These are phyloP conservation scores for Byssoonygena ceratinophila DNA, from an alignment of 2,329 filamentous ascomycete species.

Conservation along the genomic window DNA sequence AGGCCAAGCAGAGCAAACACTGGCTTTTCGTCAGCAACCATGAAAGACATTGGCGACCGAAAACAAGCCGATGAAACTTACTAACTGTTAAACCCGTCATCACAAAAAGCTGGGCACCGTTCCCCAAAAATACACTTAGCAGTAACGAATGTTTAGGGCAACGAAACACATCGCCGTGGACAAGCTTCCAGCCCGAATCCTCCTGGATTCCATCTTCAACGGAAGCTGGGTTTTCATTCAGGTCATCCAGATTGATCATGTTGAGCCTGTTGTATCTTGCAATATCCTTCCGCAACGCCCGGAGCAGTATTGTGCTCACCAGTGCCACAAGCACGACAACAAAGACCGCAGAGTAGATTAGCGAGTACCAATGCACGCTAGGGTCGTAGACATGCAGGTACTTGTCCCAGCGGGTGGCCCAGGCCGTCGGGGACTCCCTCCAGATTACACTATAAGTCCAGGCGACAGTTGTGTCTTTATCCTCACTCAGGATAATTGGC, in stretches of 20 bases:
- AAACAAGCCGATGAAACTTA: conserved; percentile 24
- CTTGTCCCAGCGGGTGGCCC: conserved; percentile 98
- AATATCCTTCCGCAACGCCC: conserved; percentile 88
- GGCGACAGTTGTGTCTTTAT: conserved; percentile 55
- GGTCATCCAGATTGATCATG: conserved; percentile 77
- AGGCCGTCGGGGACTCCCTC: conserved; percentile 71
- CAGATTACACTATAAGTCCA: conserved; percentile 94
- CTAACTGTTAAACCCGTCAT: conserved; percentile 90
- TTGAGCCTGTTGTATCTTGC: conserved; percentile 81
- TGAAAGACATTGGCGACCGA: neutral
- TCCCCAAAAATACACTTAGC: conserved; percentile 78
- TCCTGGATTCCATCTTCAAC: conserved; percentile 91
- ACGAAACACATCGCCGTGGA: conserved; percentile 95
- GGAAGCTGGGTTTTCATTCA: conserved; percentile 61
- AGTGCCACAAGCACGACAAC: conserved; percentile 85
- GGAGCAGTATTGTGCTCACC: conserved; percentile 81
- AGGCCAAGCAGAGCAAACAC: conserved; percentile 88
- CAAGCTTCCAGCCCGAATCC: conserved; percentile 96
- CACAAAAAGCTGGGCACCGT: conserved; percentile 90
- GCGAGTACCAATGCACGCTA: conserved; percentile 98
- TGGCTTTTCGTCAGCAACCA: conserved; percentile 18
- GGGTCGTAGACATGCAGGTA: conserved; percentile 95
- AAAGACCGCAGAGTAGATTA: conserved; percentile 91
- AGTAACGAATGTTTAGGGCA: conserved; percentile 72
- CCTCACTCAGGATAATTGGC: conserved; percentile 55